phyloP scores from a whole-genome alignment of 371 early-diverging fungal genomes.

The Mortierella sp. region DNA sequence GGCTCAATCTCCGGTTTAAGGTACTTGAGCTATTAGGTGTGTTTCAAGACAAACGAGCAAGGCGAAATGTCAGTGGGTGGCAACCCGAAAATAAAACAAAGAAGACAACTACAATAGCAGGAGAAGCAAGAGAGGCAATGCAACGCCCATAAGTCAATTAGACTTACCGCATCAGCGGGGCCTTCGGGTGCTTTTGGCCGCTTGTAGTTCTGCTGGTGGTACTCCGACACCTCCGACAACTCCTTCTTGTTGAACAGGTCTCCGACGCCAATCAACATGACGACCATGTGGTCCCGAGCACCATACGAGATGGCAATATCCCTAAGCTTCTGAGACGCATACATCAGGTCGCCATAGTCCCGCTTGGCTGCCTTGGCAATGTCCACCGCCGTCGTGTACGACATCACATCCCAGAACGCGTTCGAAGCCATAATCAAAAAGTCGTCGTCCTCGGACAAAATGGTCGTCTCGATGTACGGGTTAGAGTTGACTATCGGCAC shows the following conservation, averaged over 20 bases:
- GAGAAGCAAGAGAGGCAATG: background rate
- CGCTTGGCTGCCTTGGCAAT: slow-evolving; percentile 82
- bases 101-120: background rate
- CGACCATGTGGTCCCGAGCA: slow-evolving; percentile 82
- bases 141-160: background rate
- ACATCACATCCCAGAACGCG: slow-evolving; percentile 88
- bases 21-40: slow-evolving; percentile 63
- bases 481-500: slow-evolving; percentile 90
- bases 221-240: slow-evolving; percentile 13
- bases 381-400: slow-evolving; percentile 87
- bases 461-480: slow-evolving; percentile 81
- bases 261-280: slow-evolving; percentile 88
- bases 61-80: background rate
- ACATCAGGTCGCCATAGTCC: slow-evolving; percentile 75
- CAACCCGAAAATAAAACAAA: no score
- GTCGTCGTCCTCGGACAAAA: slow-evolving; percentile 88
- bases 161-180: slow-evolving; percentile 68
- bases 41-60: background rate
- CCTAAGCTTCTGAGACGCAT: slow-evolving; percentile 87
- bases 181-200: slow-evolving; percentile 56
- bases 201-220: slow-evolving; percentile 40
- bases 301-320: slow-evolving; percentile 93
- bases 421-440: slow-evolving; percentile 90
- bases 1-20: slow-evolving; percentile 85
- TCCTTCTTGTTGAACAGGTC: slow-evolving; percentile 71